phyloP scores from a whole-genome alignment of 257 asterid genomes.

The Scutellaria baicalensis region DNA sequence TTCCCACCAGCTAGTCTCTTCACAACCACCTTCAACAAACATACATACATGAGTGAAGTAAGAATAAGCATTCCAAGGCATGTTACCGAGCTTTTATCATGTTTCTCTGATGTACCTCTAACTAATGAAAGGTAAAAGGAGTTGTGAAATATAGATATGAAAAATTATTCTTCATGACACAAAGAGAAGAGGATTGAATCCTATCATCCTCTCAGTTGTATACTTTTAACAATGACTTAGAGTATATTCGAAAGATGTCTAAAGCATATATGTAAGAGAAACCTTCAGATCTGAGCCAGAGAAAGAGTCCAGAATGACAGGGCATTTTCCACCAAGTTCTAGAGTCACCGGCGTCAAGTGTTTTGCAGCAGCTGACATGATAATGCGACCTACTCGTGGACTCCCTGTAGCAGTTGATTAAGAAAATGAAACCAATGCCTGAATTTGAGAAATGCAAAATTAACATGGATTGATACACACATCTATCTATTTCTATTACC shows the following conservation, averaged over 20 bases:
- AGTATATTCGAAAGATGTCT: not conserved
- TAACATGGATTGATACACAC: not conserved
- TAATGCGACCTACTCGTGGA: slow-evolving; percentile 57
- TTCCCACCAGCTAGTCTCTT: slow-evolving; percentile 81
- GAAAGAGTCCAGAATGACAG: slow-evolving; percentile 66
- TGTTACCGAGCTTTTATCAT: not conserved
- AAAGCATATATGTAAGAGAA: not conserved
- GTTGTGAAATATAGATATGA: not conserved
- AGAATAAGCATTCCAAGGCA: not conserved
- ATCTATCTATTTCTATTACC: too few species aligned
- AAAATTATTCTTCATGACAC: not conserved
- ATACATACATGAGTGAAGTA: slow-evolving; percentile 2
- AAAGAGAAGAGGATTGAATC: not conserved
- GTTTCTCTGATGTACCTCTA: not conserved
- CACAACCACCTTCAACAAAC: slow-evolving; percentile 50
- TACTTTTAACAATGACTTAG: not conserved
- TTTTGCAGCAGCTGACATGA: slow-evolving; percentile 93
- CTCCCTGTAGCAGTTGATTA: slow-evolving; percentile 46
- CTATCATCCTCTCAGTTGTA: not conserved
- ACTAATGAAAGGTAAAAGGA: not conserved
- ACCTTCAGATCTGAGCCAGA: slow-evolving; percentile 64
- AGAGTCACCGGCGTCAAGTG: slow-evolving; percentile 92
- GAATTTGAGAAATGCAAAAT: not conserved
- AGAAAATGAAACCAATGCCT: not conserved
- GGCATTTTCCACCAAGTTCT: slow-evolving; percentile 95